Evolutionary conservation across 164 flowering plant species (phyloP).

Genomic region (Malania oleifera): DNA sequence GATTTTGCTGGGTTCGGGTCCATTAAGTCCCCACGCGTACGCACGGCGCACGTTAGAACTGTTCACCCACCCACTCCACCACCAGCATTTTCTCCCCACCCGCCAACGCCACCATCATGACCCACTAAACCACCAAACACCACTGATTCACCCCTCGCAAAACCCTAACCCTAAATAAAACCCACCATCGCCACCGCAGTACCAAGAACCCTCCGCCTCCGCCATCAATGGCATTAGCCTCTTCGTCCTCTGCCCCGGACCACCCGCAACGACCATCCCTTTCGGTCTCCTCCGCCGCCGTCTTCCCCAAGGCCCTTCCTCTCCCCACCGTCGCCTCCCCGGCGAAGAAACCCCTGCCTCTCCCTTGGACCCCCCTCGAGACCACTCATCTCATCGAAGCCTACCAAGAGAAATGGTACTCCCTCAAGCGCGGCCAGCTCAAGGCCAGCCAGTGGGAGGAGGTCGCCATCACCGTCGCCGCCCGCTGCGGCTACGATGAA

Average conservation of each 20-base stretch:
- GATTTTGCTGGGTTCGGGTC: no score
- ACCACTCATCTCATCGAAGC: constrained; percentile 65
- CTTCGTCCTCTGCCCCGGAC: not conserved
- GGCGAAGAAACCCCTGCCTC: constrained; percentile 37
- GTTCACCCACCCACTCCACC: not conserved
- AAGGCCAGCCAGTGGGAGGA: constrained; percentile 85
- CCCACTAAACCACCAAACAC: no score
- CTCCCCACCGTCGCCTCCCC: constrained; percentile 8
- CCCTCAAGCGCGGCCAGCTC: constrained; percentile 68
- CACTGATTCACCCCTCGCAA: no score
- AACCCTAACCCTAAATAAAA: no score
- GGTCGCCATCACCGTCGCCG: constrained; percentile 63
- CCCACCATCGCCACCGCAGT: not conserved
- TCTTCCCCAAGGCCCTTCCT: not conserved
- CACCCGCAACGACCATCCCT: not conserved
- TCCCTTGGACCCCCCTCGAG: constrained; percentile 75
- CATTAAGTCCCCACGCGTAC: no score
- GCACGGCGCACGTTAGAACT: constrained; percentile 2
- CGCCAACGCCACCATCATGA: not conserved
- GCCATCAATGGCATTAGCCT: not conserved
- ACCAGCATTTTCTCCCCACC: not conserved
- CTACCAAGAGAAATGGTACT: constrained; percentile 83
- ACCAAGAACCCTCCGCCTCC: not conserved
- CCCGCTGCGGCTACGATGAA: constrained; percentile 55
- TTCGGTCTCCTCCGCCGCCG: not conserved